phyloP scores from a whole-genome alignment of 306 rosid genomes.

The Glycyrrhiza uralensis region DNA sequence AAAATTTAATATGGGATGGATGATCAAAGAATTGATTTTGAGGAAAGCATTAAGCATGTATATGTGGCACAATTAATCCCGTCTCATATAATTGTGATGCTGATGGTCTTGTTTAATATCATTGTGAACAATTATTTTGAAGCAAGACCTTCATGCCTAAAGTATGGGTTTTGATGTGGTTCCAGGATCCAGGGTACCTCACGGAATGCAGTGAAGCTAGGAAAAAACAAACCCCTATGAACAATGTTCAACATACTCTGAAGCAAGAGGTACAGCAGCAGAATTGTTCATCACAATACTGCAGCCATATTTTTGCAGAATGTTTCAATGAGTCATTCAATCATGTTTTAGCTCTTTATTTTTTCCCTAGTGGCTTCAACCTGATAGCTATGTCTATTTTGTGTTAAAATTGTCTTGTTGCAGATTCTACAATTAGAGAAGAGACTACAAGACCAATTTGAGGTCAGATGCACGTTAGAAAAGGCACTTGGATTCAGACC shows the following conservation, averaged over 20 bases:
- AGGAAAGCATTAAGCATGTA: neutral
- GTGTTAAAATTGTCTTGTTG: constrained; percentile 14
- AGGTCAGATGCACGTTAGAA: constrained; percentile 70
- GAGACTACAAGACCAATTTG: constrained; percentile 70
- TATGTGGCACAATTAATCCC: neutral
- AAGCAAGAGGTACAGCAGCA: constrained; percentile 67
- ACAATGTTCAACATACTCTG: constrained; percentile 50
- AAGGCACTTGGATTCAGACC: constrained; percentile 71
- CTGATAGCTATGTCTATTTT: constrained; percentile 10
- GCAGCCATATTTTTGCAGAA: neutral
- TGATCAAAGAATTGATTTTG: neutral
- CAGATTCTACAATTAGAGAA: constrained; percentile 82
- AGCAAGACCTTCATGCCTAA: constrained; percentile 1
- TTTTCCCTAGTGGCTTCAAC: neutral
- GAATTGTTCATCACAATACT: constrained; percentile 4
- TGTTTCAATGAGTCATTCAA: neutral
- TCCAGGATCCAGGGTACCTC: constrained; percentile 59
- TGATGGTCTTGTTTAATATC: neutral
- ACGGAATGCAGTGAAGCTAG: constrained; percentile 39
- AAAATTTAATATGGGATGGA: neutral
- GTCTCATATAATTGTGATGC: neutral
- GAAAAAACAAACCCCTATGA: constrained; percentile 47
- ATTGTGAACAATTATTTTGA: neutral
- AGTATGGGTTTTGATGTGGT: constrained; percentile 27
- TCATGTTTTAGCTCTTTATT: neutral